Base-by-base conservation (phyloP, 139 green algal species). In the Micromonas commoda region DNA sequence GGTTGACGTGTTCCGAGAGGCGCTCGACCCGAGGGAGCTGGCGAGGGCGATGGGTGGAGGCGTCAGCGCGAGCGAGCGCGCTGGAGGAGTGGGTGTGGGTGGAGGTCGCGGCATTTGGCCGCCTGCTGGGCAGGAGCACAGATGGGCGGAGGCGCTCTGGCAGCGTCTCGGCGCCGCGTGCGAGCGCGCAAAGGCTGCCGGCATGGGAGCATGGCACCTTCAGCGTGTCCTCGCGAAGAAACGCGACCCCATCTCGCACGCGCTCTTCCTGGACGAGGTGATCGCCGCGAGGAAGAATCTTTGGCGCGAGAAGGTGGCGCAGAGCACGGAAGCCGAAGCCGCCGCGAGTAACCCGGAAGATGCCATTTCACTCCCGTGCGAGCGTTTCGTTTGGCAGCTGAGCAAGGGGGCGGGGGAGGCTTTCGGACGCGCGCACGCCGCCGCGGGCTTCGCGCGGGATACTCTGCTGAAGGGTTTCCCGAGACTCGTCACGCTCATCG, bases 201-300 rank as follows among this genome's bases (percentile, higher is more conserved):
- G 79, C 13, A 64, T 73, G 38, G 82, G 86, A 0, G 85, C 92
- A 68, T 97, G 90, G 91, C 91, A 96, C 85, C 76, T 96, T 77
- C 92, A 98, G 85, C 85, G 92, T 0, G 94, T 98, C 64, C 77
- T 97, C 61, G 83, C 84, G 23, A 97, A 97, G 87, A 98, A 97
- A 81, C 87, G 89, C 2, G 94, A 98, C 83, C 94, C 94, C 2
- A 87, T 98, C 0, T 88, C 85, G 0, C 94, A 97, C 67, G 86
- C 90, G 34, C 83, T 90, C n/a, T 96, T 98, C 80, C 79, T 97
- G 53, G 89, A 97, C 57, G 88, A 90, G 31, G 78, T 96, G 32
- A 32, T 86, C 39, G 38, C 24, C 6, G 19, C 20, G 54, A 82
- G 64, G 71, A 68, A 76, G 32, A 16, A 37, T 26, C 13, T 74